Base-by-base conservation (phyloP, 2,329 filamentous ascomycete species). In the Cytospora paraplurivora region DNA sequence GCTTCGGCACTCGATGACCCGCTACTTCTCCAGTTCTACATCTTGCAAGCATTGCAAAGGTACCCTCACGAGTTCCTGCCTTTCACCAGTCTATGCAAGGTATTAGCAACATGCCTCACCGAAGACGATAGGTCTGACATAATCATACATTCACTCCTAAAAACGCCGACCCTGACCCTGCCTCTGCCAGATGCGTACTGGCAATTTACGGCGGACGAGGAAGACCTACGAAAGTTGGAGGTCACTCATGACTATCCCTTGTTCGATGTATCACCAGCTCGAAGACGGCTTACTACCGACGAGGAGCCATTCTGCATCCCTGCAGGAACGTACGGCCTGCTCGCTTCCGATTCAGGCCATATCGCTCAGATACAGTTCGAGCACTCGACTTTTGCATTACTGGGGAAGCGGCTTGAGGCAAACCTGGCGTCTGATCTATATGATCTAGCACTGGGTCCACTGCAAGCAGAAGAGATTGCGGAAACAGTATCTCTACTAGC, bases 31-130 rank as follows among this genome's bases (percentile, higher is more conserved):
- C 80, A 80, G 27, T 79, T 77, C 57, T 86, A 83, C 66, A 85
- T 96, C 37, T 79, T 85, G 56, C 85, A 90, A 72, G 87, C 93
- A 7, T 83, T 89, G 51, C 84, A 85, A 65, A 88, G 94, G 62
- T 97, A 93, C 72, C 94, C 94, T 0, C 94, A 91, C 74, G 94
- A 97, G 76, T 88, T 91, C 54, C 76, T 88, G 3, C 92, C 93
- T 0, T 92, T 97, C 70, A 77, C 96, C 65, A 86, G 84, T 59
- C 78, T 96, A 47, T 89, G 87, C 72, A 87, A 87, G 62, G 85
- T 84, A 47, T 77, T 96, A 17, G 84, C 83, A 77, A 86, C 66
- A 66, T 82, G 71, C 75, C 79, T 69, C 68, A 71, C 74, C 11
- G 72, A 74, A 19, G 71, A 73, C 17, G 75, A 75, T 8, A 70